A percentile compares a stretch with the other conserved stretches of the same genome.
phyloP scores from a whole-genome alignment of 106 monocot genomes.

The Allium fistulosum region DNA sequence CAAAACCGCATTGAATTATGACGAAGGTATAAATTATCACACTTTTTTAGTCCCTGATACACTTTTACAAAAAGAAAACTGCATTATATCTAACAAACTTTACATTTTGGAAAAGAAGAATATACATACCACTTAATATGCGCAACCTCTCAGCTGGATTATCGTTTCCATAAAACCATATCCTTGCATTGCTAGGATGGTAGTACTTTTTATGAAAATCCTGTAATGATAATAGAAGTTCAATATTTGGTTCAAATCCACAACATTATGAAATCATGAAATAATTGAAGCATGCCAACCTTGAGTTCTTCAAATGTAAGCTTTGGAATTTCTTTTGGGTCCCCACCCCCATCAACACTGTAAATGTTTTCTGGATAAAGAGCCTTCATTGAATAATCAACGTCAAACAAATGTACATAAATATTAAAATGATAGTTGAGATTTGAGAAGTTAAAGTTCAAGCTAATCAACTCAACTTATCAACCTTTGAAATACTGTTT shows the following conservation, averaged over 20 bases:
- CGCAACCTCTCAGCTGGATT: slow-evolving; percentile 74
- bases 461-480: no score
- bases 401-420: not conserved
- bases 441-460: no score
- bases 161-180: slow-evolving; percentile 99
- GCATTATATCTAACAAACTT: no score
- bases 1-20: no score
- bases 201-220: slow-evolving; percentile 87
- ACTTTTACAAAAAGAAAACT: no score
- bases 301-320: slow-evolving; percentile 98
- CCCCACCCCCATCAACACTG: slow-evolving; percentile 98
- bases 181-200: slow-evolving; percentile 96
- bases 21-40: no score
- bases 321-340: slow-evolving; percentile 91
- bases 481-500: no score
- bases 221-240: slow-evolving; percentile 18
- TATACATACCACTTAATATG: slow-evolving; percentile 70
- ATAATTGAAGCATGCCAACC: slow-evolving; percentile 13
- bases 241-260: no score
- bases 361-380: slow-evolving; percentile 95
- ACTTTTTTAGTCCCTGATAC: no score
- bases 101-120: no score
- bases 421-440: no score
- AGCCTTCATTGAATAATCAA: slow-evolving; percentile 40
- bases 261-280: no score